A percentile compares a stretch with the other conserved stretches of the same genome.
Conservation (phyloP, 192 early-diverging fungal species). For the Spizellomyces sp. region DNA sequence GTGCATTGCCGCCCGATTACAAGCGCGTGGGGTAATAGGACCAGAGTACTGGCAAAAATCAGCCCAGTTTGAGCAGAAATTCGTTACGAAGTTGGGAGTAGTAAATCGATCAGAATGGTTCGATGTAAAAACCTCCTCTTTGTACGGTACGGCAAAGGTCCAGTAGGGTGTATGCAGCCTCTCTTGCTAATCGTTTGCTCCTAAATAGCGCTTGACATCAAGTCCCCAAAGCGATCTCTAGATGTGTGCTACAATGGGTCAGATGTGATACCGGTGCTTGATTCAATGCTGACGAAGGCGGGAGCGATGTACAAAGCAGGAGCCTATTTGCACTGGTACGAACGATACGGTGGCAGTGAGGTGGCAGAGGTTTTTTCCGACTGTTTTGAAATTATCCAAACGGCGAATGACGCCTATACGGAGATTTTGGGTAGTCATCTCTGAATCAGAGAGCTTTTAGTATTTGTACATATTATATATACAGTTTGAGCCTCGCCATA, state of each 20-base stretch:
- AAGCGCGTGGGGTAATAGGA: slow-evolving; percentile 36
- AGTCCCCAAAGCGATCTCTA: slow-evolving; percentile 35
- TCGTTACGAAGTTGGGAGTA: slow-evolving; percentile 21
- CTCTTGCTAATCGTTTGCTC: neutral
- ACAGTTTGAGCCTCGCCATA: too few relatives aligned
- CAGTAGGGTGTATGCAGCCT: neutral
- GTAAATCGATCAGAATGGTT: neutral
- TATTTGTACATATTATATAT: slow-evolving; percentile 14
- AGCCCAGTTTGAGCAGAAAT: slow-evolving; percentile 9
- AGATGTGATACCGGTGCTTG: slow-evolving; percentile 15
- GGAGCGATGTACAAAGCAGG: slow-evolving; percentile 24
- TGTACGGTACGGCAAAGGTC: slow-evolving; percentile 11
- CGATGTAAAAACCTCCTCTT: slow-evolving; percentile 24
- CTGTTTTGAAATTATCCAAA: slow-evolving; percentile 22
- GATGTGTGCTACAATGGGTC: slow-evolving; percentile 31
- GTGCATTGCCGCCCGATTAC: slow-evolving; percentile 32
- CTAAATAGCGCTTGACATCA: slow-evolving; percentile 20
- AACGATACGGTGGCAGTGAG: slow-evolving; percentile 32
- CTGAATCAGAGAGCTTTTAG: neutral
- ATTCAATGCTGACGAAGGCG: slow-evolving; percentile 14
- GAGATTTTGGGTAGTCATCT: neutral
- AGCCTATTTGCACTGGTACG: slow-evolving; percentile 51
- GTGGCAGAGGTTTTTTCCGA: slow-evolving; percentile 25
- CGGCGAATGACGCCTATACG: slow-evolving; percentile 10
- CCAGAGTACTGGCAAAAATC: slow-evolving; percentile 32